phyloP scores from a whole-genome alignment of 768 basidiomycete species.

The Lyophyllum atratum region DNA sequence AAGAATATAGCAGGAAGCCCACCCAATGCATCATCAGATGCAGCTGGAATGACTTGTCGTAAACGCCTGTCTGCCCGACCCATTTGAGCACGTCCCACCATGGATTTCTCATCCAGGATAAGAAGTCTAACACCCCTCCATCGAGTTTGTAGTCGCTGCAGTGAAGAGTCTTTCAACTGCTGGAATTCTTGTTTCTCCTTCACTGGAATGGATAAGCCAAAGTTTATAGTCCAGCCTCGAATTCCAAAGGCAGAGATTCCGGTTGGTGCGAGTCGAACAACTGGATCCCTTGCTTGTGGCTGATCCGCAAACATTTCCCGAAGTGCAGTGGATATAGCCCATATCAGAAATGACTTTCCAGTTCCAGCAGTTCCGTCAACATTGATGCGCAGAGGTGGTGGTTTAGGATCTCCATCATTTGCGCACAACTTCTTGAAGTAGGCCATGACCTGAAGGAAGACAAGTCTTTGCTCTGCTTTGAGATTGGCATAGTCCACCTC shows the following conservation, averaged over 20 bases:
- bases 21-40: conserved; percentile 15
- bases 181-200: neutral
- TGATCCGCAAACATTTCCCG: conserved; percentile 11
- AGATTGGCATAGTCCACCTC: conserved; percentile 10
- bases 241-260: neutral
- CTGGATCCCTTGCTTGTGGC: conserved; percentile 12
- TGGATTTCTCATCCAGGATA: conserved; percentile 28
- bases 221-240: conserved; percentile 18
- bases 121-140: conserved; percentile 11
- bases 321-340: conserved; percentile 22
- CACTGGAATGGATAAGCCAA: conserved; percentile 6
- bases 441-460: conserved; percentile 13
- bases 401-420: conserved; percentile 3
- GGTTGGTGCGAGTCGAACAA: conserved; percentile 16
- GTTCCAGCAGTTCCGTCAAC: conserved; percentile 30
- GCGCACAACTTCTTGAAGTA: conserved; percentile 7
- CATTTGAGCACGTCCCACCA: conserved; percentile 22
- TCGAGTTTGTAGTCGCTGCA: neutral
- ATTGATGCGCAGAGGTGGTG: conserved; percentile 16
- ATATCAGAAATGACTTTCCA: conserved; percentile 28
- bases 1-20: conserved; percentile 21
- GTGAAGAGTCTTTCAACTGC: neutral
- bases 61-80: conserved; percentile 18
- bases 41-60: conserved; percentile 13
- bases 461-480: conserved; percentile 7